phyloP scores from a whole-genome alignment of 169 alveolate genomes.

The Cystoisospora suis region DNA sequence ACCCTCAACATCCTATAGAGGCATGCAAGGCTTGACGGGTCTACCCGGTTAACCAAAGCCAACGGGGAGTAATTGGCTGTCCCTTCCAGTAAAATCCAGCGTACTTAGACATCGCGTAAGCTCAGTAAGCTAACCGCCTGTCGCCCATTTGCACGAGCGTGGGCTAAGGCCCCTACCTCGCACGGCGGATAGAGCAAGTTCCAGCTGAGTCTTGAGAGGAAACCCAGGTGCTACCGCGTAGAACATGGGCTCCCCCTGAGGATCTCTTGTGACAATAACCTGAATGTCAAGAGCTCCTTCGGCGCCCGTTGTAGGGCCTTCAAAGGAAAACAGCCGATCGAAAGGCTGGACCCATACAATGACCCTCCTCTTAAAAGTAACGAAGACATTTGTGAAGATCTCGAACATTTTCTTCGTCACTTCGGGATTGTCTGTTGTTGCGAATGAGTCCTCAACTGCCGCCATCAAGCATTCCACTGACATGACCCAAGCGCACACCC shows the following conservation, averaged over 20 bases:
- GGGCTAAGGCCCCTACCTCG: too few relatives aligned
- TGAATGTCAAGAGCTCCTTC: not conserved
- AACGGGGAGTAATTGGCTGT: too few relatives aligned
- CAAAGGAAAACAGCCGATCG: not conserved
- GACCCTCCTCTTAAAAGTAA: not conserved
- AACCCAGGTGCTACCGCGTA: constrained; percentile 10
- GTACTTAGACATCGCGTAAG: too few relatives aligned
- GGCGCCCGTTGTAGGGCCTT: not conserved
- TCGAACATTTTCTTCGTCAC: not conserved
- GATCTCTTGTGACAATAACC: not conserved
- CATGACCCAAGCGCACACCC: too few relatives aligned
- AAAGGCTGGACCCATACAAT: constrained; percentile 9
- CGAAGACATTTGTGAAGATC: not conserved
- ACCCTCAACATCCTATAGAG: too few relatives aligned
- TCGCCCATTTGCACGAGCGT: too few relatives aligned
- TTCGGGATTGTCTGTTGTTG: not conserved
- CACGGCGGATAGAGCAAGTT: too few relatives aligned
- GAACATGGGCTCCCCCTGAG: not conserved
- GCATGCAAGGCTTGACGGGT: too few relatives aligned
- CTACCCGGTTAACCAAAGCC: too few relatives aligned
- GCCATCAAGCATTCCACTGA: not conserved
- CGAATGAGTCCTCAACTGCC: not conserved
- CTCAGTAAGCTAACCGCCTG: too few relatives aligned
- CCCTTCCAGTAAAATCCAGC: too few relatives aligned
- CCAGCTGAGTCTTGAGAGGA: not conserved